Evolutionary conservation across 2,329 filamentous ascomycete genomes (phyloP), one percentile per base, ranked within the genome.

Genomic region (Atkinsonella texensis): DNA sequence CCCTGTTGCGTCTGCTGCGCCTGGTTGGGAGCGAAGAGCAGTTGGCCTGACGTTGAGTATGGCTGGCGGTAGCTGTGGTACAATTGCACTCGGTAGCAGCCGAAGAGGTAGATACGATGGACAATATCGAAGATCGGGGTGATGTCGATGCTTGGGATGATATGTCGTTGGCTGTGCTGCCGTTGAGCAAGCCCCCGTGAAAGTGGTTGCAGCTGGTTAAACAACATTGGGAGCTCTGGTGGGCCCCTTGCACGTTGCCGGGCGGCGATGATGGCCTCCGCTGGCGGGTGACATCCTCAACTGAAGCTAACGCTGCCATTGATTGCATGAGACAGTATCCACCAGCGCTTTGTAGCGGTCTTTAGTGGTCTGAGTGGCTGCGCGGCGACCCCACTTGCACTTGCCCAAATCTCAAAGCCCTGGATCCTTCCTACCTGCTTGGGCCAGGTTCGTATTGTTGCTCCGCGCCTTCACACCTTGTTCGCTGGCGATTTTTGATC

Each of bases 141-240:
- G 49, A 50, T 47, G 58, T 52, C 28, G 58, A 61, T 55, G 59
- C 52, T 59, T 58, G 55, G 57, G 61, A 46, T 49, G 52, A 38
- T 46, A 23, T 55, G 58, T 62, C 52, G 52, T 56, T 54, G 54
- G 56, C 50, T 54, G 54, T 51, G 62, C 56, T 54, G 60, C 58
- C 42, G 60, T 60, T 52, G 54, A 54, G 57, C 60, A 47, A 54
- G 55, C 35, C 50, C 53, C 54, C 53, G 54, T 54, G 31, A 53
- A 53, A 52, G 52, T 52, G 46, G 48, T 50, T 53, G 53, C 54
- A 56, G 51, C 49, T 52, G 54, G 66, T 68, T 72, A 72, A 72
- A 73, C 70, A 72, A 68, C 69, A 66, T 61, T 66, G 63, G 58
- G 67, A 65, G 65, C 69, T 69, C 60, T 63, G 61, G 59, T 68